These are phyloP conservation scores for Lactuca saligna DNA, from an alignment of 129 eudicot species.

Conservation along the genomic window DNA sequence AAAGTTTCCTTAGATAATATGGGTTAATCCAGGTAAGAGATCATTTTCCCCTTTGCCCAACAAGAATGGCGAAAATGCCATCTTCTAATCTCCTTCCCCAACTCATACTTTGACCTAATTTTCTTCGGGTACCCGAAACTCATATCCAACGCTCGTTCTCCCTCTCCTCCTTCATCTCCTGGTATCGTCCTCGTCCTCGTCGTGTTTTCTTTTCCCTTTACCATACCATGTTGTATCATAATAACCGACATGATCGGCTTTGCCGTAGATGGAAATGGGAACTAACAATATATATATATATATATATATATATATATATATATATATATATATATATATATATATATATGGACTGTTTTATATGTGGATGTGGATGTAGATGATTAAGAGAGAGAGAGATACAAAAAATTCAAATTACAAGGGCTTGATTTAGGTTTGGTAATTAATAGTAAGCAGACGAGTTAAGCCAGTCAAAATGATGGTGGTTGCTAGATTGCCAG, in stretches of 20 bases:
- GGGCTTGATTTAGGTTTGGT: neutral
- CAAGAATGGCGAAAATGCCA: slow-evolving; percentile 99
- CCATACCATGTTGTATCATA: slow-evolving; percentile 50
- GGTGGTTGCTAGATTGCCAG: no score
- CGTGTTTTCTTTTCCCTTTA: slow-evolving; percentile 26
- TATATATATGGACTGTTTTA: neutral
- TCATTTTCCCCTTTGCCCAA: slow-evolving; percentile 76
- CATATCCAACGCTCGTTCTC: slow-evolving; percentile 58
- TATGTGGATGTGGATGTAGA: slow-evolving; percentile 4
- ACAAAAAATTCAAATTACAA: neutral
- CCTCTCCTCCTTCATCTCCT: slow-evolving; percentile 47
- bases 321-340: no score
- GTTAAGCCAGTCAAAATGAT: slow-evolving; percentile 22
- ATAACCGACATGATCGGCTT: slow-evolving; percentile 94
- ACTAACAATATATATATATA: slow-evolving; percentile 11
- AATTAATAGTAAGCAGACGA: slow-evolving; percentile 6
- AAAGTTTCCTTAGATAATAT: slow-evolving; percentile 41
- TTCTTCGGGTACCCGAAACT: slow-evolving; percentile 71
- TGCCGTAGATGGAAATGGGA: slow-evolving; percentile 99
- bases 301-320: no score
- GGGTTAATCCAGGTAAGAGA: slow-evolving; percentile 56
- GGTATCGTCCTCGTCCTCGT: slow-evolving; percentile 38
- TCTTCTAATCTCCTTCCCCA: slow-evolving; percentile 90
- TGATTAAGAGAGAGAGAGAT: slow-evolving; percentile 11
- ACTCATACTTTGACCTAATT: slow-evolving; percentile 65